Conservation (phyloP, 2,329 filamentous ascomycete genomes). For the Leptosphaerulina australis region DNA sequence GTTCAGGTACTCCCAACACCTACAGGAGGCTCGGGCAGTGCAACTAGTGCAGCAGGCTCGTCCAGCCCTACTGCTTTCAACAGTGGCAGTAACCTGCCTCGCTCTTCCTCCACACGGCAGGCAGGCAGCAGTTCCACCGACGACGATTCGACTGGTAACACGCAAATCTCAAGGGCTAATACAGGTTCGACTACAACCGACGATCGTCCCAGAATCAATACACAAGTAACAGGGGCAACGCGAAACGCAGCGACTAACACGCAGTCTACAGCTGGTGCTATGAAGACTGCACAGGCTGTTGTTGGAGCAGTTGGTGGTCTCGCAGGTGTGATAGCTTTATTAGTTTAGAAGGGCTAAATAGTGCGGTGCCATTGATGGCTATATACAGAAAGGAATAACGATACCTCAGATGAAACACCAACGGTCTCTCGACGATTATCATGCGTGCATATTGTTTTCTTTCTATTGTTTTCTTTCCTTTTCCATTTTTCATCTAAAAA, state of each 20-base stretch:
- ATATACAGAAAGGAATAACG: neutral
- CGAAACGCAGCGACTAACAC: neutral
- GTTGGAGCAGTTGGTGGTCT: constrained; percentile 9
- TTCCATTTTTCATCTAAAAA: no score
- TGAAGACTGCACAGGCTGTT: constrained; percentile 7
- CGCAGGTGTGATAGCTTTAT: constrained; percentile 4
- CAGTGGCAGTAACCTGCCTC: neutral
- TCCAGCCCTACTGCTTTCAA: neutral
- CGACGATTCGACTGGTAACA: neutral
- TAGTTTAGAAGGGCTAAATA: neutral
- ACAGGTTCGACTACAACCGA: neutral
- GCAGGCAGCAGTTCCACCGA: neutral
- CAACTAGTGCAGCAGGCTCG: neutral
- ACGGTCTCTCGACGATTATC: no score
- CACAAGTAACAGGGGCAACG: neutral
- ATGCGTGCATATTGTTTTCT: no score
- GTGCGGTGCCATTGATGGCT: no score
- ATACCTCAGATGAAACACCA: no score
- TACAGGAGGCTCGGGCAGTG: constrained; percentile 1
- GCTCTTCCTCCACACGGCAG: neutral
- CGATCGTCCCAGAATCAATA: constrained; percentile 1
- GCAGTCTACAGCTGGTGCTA: constrained; percentile 6
- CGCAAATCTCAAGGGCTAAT: neutral
- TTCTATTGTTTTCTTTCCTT: no score
- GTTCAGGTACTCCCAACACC: constrained; percentile 13